phyloP scores from a whole-genome alignment of 106 monocot species.

The Apostasia shenzhenica region DNA sequence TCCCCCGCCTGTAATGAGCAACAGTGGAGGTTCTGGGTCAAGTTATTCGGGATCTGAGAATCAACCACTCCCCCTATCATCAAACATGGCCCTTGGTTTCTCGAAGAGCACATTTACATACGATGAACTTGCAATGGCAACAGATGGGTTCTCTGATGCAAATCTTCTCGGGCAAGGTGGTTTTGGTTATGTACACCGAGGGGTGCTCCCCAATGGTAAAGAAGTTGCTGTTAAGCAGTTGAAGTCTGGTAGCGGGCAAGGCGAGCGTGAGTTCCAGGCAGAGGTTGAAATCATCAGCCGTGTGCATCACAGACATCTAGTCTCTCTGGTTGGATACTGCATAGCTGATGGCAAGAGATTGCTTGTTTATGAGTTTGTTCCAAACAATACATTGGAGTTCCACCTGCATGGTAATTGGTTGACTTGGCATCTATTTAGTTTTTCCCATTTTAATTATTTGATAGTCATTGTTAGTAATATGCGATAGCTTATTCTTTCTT shows the following conservation, averaged over 20 bases:
- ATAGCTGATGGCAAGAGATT: slow-evolving; percentile 47
- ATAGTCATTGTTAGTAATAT: too few relatives aligned
- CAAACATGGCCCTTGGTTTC: slow-evolving; percentile 18
- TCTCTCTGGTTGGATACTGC: slow-evolving; percentile 73
- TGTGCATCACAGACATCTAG: slow-evolving; percentile 71
- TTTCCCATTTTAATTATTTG: neutral
- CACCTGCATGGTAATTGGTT: slow-evolving; percentile 50
- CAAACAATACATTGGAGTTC: slow-evolving; percentile 54
- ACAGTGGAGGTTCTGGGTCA: slow-evolving; percentile 39
- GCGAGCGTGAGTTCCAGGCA: slow-evolving; percentile 55
- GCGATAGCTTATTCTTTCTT: too few relatives aligned
- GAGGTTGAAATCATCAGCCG: slow-evolving; percentile 61
- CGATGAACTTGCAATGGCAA: slow-evolving; percentile 43
- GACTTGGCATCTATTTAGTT: neutral
- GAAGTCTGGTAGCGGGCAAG: slow-evolving; percentile 56
- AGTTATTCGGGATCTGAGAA: slow-evolving; percentile 27
- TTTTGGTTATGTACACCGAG: slow-evolving; percentile 66
- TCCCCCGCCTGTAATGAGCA: slow-evolving; percentile 20
- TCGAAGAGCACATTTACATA: slow-evolving; percentile 52
- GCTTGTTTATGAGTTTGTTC: slow-evolving; percentile 73
- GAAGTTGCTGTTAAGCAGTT: slow-evolving; percentile 70
- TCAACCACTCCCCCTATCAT: slow-evolving; percentile 15
- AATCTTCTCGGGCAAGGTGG: slow-evolving; percentile 61
- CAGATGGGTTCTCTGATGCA: slow-evolving; percentile 47
- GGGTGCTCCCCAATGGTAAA: slow-evolving; percentile 55